phyloP scores from a whole-genome alignment of 140 eudicot genomes.

The Senecio squalidus region DNA sequence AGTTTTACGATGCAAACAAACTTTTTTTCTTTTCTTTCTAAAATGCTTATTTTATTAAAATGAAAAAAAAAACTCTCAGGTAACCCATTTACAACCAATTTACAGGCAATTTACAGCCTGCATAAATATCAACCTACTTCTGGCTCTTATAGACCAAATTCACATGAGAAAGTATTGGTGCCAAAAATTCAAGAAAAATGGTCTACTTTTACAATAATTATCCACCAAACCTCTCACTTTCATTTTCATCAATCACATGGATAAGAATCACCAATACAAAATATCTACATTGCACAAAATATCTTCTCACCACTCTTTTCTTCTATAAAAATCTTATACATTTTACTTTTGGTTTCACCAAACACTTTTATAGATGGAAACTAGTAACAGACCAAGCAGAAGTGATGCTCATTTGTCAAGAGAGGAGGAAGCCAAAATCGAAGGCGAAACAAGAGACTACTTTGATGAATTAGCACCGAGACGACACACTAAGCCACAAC shows the following conservation, averaged over 20 bases:
- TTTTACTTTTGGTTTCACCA: background rate
- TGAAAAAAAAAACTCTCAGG: too few species aligned
- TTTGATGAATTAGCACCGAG: conserved; percentile 66
- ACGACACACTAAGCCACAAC: conserved; percentile 83
- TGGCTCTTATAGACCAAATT: conserved; percentile 23
- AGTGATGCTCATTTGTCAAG: conserved; percentile 69
- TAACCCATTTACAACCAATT: too few species aligned
- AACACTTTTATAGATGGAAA: conserved; percentile 39
- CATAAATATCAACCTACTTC: background rate
- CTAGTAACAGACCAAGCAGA: conserved; percentile 50
- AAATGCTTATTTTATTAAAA: too few species aligned
- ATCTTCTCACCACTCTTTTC: background rate
- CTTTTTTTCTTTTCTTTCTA: too few species aligned
- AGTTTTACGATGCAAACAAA: too few species aligned
- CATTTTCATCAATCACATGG: conserved; percentile 22
- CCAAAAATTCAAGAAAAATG: conserved; percentile 16
- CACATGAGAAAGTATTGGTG: conserved; percentile 14
- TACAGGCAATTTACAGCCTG: background rate
- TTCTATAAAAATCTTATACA: conserved; percentile 18
- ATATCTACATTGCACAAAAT: conserved; percentile 28
- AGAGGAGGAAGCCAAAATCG: conserved; percentile 71
- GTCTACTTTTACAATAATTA: conserved; percentile 2
- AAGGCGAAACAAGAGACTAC: conserved; percentile 54
- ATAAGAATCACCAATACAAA: conserved; percentile 11
- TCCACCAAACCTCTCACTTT: conserved; percentile 26